phyloP scores from a whole-genome alignment of 2,329 filamentous ascomycete genomes.

The Fusarium annulatum region DNA sequence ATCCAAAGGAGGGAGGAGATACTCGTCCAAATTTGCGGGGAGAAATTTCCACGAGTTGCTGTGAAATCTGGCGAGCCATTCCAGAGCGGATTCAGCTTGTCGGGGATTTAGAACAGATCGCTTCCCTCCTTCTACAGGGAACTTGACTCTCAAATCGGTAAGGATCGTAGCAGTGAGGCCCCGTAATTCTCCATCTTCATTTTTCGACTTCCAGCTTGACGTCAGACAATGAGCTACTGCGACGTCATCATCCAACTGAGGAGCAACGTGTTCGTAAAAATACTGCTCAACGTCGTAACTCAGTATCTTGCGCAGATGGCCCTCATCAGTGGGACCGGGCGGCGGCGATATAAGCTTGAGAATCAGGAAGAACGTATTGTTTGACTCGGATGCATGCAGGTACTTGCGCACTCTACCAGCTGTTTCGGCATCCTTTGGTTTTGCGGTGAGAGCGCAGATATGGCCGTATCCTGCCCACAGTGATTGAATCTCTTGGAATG shows the following conservation, averaged over 20 bases:
- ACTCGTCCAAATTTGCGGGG: constrained; percentile 45
- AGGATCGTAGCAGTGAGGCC: constrained; percentile 66
- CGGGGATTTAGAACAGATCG: constrained; percentile 56
- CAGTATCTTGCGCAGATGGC: constrained; percentile 72
- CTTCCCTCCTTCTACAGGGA: constrained; percentile 67
- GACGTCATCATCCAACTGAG: constrained; percentile 55
- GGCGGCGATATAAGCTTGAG: constrained; percentile 69
- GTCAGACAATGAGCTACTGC: constrained; percentile 63
- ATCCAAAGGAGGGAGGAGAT: constrained; percentile 66
- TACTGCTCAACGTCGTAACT: constrained; percentile 75
- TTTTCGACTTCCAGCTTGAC: constrained; percentile 50
- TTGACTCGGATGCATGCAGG: constrained; percentile 1
- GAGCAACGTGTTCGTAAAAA: constrained; percentile 70
- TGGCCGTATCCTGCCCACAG: constrained; percentile 66
- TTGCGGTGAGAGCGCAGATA: constrained; percentile 65
- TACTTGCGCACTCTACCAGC: constrained; percentile 15
- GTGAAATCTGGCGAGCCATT: constrained; percentile 74
- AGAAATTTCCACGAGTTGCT: constrained; percentile 60
- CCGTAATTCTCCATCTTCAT: constrained; percentile 46
- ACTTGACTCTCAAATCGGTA: constrained; percentile 64
- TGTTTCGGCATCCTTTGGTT: constrained; percentile 42
- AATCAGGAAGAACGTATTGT: constrained; percentile 56
- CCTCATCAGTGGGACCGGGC: constrained; percentile 59
- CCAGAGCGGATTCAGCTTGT: constrained; percentile 65
- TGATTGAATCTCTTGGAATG: constrained; percentile 53